Conservation (phyloP, 1,284 basidiomycete species). For the Sporisorium iseilematis-ciliati region DNA sequence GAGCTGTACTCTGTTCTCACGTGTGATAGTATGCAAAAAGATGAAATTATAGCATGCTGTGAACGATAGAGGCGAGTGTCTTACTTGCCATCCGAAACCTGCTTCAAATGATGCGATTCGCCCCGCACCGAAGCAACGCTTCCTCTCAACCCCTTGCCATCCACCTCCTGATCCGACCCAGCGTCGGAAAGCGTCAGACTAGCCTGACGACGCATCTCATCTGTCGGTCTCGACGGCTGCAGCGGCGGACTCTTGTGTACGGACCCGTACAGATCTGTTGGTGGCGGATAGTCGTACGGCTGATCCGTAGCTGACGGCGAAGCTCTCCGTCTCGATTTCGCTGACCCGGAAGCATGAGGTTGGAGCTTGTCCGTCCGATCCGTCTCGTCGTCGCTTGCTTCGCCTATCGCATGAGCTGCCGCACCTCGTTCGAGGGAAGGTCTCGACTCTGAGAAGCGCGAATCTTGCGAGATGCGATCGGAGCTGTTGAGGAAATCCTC, state of each 20-base stretch:
- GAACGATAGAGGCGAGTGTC: neutral
- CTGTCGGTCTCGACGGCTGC: slow-evolving; percentile 13
- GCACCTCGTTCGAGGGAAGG: slow-evolving; percentile 6
- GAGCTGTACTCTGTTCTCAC: too few relatives aligned
- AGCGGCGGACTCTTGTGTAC: slow-evolving; percentile 31
- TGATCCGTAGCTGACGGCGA: slow-evolving; percentile 24
- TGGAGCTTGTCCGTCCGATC: slow-evolving; percentile 16
- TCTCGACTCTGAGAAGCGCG: slow-evolving; percentile 23
- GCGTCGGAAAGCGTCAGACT: slow-evolving; percentile 34
- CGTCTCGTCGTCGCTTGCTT: slow-evolving; percentile 24
- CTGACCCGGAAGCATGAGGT: slow-evolving; percentile 17
- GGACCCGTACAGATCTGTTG: slow-evolving; percentile 29
- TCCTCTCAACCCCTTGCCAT: slow-evolving; percentile 4
- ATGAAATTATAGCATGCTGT: neutral
- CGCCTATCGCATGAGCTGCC: slow-evolving; percentile 22
- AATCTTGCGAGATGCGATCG: slow-evolving; percentile 35
- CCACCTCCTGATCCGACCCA: slow-evolving; percentile 23
- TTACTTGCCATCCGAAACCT: slow-evolving; percentile 22
- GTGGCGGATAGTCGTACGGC: slow-evolving; percentile 39
- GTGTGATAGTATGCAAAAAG: neutral
- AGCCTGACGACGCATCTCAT: slow-evolving; percentile 43
- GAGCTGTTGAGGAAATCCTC: slow-evolving; percentile 38
- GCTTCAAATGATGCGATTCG: slow-evolving; percentile 36
- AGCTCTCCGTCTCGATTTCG: slow-evolving; percentile 20
- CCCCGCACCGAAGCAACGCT: slow-evolving; percentile 23